Evolutionary conservation across 2,329 filamentous ascomycete genomes (phyloP), one percentile per base, ranked within the genome.

Genomic region (Fusarium incarnatum): DNA sequence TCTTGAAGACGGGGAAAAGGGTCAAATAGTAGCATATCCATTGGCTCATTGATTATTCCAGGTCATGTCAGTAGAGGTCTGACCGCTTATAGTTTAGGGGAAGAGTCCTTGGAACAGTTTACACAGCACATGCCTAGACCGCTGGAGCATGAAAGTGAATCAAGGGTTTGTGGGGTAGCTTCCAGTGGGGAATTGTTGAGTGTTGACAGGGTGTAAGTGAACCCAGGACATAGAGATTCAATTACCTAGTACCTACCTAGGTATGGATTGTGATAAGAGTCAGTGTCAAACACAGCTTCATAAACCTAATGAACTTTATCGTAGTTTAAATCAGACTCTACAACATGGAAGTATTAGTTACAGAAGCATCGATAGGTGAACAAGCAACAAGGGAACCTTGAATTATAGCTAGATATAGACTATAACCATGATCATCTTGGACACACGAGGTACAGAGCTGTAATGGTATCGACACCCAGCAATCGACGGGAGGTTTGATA

Each of bases 161-260:
- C 22, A 60, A 45, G 45, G 20, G 37, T 57, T 69, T 49, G 65
- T 56, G 69, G 68, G 61, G 68, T 59, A 67, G 44, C 34, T 67
- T 57, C 46, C 46, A 67, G 71, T 71, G 60, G 71, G 53, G 61
- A 66, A 68, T 20, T 22, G 20, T 27, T 44, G 41, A 16, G 22
- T 20, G 48, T 50, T 37, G 22, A 60, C 42, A 15, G n/a, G 32
- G 20, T 64, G 20, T 53, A 65, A 65, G 46, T 65, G 46, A 37
- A 30, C 18, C 6, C 4, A 13, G 22, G 15, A 10, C 22, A 25
- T 23, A 13, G 30, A 18, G 16, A 16, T 16, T 23, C 22, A 37
- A 22, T 22, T 22, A 22, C 22, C 18, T n/a, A 22, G 3, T 22
- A 22, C 22, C 18, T n/a, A 25, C 25, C 25, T 25, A 25, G 25